Evolutionary conservation across 2,329 filamentous ascomycete genomes (phyloP), one percentile per base, ranked within the genome.

Genomic region (Aspergillus unguis): DNA sequence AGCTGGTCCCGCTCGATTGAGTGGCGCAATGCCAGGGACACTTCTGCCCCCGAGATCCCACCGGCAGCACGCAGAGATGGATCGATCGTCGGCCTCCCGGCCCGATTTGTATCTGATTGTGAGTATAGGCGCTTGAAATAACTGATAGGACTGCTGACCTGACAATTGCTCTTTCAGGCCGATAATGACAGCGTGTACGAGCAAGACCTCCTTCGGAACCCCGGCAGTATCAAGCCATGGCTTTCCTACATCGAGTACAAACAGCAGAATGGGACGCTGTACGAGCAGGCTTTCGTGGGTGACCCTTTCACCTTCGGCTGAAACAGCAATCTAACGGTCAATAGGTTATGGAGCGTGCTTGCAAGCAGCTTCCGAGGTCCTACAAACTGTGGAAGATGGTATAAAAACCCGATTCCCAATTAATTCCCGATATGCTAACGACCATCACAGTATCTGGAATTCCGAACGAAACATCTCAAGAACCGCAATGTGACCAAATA

Each of bases 351-450:
- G 94, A 97, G 75, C 85, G 94, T 66, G 92, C 94, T 53, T 96
- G 92, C 72, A 80, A 83, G 58, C 88, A 95, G 64, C 81, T 99
- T 42, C 94, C 94, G 45, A 84, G 94, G 62, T 97, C 92, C 28
- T 99, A 96, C 78, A 99, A 99, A 77, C 80, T 99, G 44, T 99
- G 94, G 94, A 97, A 96, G 75, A 85, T 95, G 84, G 86, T 90
- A 75, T 54, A 74, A 56, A 58, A 49, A 56, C 47, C 54, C 40
- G 44, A 42, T 38, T 26, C 45, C 11, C 41, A 26, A 52, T 58
- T 62, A 53, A 62, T 49, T 53, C 32, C 41, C 32, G 40, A 50
- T 37, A 43, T 52, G 52, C 28, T 52, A 50, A 53, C 60, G 61
- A 47, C 70, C 57, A 17, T 43, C 25, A 40, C 59, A 90, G 86